Evolutionary conservation across 1,284 basidiomycete genomes (phyloP).

Genomic region (Xerocomus cyaneibrunnescens): DNA sequence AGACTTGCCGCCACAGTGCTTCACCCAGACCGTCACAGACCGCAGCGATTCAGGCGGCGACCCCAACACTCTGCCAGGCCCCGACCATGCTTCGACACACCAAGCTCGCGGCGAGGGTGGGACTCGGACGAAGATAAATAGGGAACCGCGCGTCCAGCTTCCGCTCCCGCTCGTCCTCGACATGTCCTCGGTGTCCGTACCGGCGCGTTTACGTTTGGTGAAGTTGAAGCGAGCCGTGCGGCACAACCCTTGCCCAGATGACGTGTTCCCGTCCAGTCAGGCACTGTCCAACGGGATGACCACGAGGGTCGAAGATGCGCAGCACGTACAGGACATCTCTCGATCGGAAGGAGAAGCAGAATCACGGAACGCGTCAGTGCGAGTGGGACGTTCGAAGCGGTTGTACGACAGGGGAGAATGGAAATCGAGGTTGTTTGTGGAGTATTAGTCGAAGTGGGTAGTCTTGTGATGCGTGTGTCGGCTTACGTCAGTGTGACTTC

Average conservation of each 20-base stretch:
- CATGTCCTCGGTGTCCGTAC: background rate
- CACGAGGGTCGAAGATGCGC: background rate
- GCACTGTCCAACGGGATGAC: background rate
- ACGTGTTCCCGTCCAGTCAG: background rate
- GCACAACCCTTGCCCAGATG: background rate
- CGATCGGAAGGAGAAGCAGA: background rate
- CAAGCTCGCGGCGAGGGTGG: background rate
- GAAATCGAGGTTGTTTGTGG: conserved; percentile 17
- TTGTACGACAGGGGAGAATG: conserved; percentile 7
- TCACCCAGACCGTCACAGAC: background rate
- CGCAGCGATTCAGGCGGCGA: background rate
- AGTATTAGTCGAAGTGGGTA: background rate
- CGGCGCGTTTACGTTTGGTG: background rate
- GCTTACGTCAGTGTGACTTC: background rate
- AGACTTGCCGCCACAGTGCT: background rate
- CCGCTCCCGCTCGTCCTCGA: conserved; percentile 11
- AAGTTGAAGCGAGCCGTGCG: background rate
- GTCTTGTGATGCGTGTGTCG: background rate
- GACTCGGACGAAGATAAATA: background rate
- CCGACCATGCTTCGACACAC: background rate
- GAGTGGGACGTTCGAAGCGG: conserved; percentile 2
- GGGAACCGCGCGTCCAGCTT: background rate
- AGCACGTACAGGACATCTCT: background rate
- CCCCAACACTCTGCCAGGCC: background rate
- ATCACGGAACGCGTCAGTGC: background rate